phyloP scores from a whole-genome alignment of 2,329 filamentous ascomycete genomes.

The Hymenoscyphus scutula region DNA sequence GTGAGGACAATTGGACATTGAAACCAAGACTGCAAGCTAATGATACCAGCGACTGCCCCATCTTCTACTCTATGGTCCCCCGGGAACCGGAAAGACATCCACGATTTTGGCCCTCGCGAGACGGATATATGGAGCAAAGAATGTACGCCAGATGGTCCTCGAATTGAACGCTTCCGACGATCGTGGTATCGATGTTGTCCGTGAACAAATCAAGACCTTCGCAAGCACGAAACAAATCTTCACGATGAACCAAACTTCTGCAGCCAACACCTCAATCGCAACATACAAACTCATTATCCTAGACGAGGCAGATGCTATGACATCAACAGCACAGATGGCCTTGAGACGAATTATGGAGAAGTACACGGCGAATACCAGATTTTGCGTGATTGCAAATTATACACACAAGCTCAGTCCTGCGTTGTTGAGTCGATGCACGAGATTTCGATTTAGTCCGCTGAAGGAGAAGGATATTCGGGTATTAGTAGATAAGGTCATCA shows the following conservation, averaged over 20 bases:
- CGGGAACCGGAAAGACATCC: constrained; percentile 95
- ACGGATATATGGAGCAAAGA: constrained; percentile 85
- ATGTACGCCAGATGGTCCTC: constrained; percentile 97
- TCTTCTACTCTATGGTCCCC: constrained; percentile 92
- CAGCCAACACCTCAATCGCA: constrained; percentile 53
- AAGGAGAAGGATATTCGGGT: constrained; percentile 83
- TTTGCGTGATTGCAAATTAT: constrained; percentile 99
- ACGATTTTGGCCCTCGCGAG: constrained; percentile 91
- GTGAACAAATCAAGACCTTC: constrained; percentile 99
- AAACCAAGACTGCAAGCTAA: constrained; percentile 8
- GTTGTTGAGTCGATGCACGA: constrained; percentile 85
- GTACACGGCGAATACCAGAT: constrained; percentile 95
- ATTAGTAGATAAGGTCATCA: constrained; percentile 85
- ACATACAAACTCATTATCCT: constrained; percentile 95
- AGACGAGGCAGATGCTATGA: constrained; percentile 99
- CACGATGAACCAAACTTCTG: constrained; percentile 54
- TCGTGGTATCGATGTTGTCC: constrained; percentile 93
- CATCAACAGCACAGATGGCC: constrained; percentile 97
- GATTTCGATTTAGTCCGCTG: constrained; percentile 91
- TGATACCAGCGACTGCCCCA: constrained; percentile 71
- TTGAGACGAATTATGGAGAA: constrained; percentile 97
- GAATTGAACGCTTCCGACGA: constrained; percentile 98
- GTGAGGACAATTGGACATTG: constrained; percentile 38
- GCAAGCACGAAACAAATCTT: constrained; percentile 98
- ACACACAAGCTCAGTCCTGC: constrained; percentile 96